Base-by-base conservation (phyloP, 106 monocot species). In the Cymbidium sinense region DNA sequence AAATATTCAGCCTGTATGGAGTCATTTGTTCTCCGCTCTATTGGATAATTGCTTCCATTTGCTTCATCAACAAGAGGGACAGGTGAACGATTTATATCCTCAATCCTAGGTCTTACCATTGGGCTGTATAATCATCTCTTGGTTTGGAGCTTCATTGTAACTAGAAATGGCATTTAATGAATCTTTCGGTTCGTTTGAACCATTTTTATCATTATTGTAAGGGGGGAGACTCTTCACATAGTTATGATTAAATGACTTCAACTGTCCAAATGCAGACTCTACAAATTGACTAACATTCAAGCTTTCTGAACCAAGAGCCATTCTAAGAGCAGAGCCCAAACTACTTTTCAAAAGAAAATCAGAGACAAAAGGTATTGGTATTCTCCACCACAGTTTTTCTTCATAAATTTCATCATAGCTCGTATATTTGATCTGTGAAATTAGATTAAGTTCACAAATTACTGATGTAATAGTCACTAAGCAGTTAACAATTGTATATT, bases 311-410 rank as follows among this genome's bases (percentile, higher is more conserved):
- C 94, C 96, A 82, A 98, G 78, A 79, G 79, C 89, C 64, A 76
- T 72, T 75, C 75, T 94, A 17, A 98, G 78, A 70, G 90, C 85
- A 85, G 85, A 77, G 20, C 78, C 91, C 77, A 94, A 86, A 79
- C n/a, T 85, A 77, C 82, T 85, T 65, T 90, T 92, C 78, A 84
- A 78, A 28, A 93, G 61, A 85, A 94, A 85, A 23, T 98, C 96
- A 34, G 94, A 91, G 41, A 98, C 78, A 84, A 94, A 91, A 72
- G 96, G 91, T 76, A n/a, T n/a, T n/a, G n/a, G n/a, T n/a, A 98
- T 83, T 70, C 43, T 85, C 96, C 96, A 94, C 94, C 91, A 90
- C 33, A 83, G 78, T 82, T 92, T 98, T 37, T 94, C 94, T 80
- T 87, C 70, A 64, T 85, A 81, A 76, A 98, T 94, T 58, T 88